A percentile compares a stretch with the other conserved stretches of the same genome.
phyloP scores from a whole-genome alignment of 768 basidiomycete genomes.

The Sporobolomyces roseus region DNA sequence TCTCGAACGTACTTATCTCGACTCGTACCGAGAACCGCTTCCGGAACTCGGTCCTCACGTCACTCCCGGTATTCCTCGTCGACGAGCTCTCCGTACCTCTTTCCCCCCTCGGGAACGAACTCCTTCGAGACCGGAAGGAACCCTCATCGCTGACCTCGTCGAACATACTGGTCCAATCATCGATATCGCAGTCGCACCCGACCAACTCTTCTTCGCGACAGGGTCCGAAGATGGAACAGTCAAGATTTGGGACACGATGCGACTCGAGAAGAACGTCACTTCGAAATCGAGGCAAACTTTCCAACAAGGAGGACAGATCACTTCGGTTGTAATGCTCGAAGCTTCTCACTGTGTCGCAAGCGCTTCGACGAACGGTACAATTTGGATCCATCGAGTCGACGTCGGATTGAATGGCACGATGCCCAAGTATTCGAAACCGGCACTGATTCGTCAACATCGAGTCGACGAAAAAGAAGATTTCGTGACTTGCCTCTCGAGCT shows the following conservation, averaged over 20 bases:
- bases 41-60: constrained; percentile 88
- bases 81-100: constrained; percentile 66
- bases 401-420: constrained; percentile 62
- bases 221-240: constrained; percentile 52
- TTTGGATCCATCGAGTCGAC: constrained; percentile 79
- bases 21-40: constrained; percentile 73
- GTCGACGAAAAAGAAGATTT: constrained; percentile 71
- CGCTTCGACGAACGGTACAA: constrained; percentile 75
- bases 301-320: constrained; percentile 62
- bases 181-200: constrained; percentile 79
- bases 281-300: constrained; percentile 58
- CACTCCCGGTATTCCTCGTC: constrained; percentile 72
- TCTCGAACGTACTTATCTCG: constrained; percentile 82
- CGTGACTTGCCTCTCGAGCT: constrained; percentile 78
- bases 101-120: constrained; percentile 64
- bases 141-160: constrained; percentile 74
- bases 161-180: constrained; percentile 79
- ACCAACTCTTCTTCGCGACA: constrained; percentile 74
- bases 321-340: constrained; percentile 74
- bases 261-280: constrained; percentile 90
- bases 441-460: constrained; percentile 74
- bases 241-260: constrained; percentile 60
- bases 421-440: constrained; percentile 77
- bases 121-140: constrained; percentile 64
- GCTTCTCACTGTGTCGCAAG: constrained; percentile 76